phyloP scores from a whole-genome alignment of 257 asterid species.

The Solanum habrochaites region DNA sequence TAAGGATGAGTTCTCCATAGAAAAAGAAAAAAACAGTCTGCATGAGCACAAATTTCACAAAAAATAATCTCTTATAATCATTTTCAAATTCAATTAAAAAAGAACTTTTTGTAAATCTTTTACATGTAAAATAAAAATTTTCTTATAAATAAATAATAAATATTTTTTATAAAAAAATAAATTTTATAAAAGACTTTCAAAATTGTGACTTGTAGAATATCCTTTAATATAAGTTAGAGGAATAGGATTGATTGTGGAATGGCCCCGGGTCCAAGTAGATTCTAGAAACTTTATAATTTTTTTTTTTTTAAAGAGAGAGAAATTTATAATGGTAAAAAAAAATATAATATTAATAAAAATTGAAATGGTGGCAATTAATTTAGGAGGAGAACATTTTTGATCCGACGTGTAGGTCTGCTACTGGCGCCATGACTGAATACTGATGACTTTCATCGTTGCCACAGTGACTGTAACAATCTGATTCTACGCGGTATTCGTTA shows the following conservation, averaged over 20 bases:
- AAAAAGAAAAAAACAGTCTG: too few species aligned
- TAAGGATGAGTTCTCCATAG: too few species aligned
- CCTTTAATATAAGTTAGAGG: background rate
- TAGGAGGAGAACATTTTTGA: background rate
- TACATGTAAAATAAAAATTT: too few species aligned
- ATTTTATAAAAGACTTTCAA: too few species aligned
- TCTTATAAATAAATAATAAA: too few species aligned
- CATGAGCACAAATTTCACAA: too few species aligned
- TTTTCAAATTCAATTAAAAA: too few species aligned
- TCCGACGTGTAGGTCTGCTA: background rate
- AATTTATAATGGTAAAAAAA: too few species aligned
- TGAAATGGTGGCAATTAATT: background rate
- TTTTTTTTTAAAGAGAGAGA: too few species aligned
- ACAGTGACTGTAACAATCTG: background rate
- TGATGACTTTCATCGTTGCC: background rate
- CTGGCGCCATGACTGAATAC: background rate
- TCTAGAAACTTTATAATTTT: background rate
- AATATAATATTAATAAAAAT: too few species aligned
- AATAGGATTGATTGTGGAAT: background rate
- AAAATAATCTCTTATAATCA: background rate
- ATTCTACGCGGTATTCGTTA: background rate
- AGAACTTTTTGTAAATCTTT: too few species aligned
- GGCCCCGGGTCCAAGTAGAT: background rate
- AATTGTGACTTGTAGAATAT: background rate
- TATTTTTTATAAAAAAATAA: too few species aligned